Percentiles rank a stretch among this genome's conserved stretches.
Evolutionary conservation across 768 basidiomycete species (phyloP).

Genomic region (Russula abietina): DNA sequence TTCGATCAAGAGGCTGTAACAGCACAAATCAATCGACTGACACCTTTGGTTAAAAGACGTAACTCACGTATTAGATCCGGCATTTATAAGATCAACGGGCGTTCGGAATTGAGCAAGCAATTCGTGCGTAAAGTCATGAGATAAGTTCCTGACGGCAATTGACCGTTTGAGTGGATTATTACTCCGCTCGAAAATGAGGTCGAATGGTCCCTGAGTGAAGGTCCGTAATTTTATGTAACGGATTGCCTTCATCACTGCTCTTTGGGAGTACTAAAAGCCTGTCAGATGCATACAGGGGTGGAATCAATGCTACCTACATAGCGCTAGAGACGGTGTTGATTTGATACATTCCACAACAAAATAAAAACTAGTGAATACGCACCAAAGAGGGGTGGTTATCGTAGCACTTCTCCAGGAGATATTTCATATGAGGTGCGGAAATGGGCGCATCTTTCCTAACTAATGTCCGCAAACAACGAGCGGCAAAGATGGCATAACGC

Average conservation of each 20-base stretch:
- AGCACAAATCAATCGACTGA: conserved; percentile 1
- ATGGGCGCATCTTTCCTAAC: conserved; percentile 58
- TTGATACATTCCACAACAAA: conserved; percentile 1
- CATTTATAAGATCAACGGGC: conserved; percentile 39
- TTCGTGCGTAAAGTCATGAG: conserved; percentile 46
- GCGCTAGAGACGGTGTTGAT: conserved; percentile 36
- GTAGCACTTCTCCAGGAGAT: conserved; percentile 52
- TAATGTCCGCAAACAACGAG: conserved; percentile 60
- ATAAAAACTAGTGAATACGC: conserved; percentile 29
- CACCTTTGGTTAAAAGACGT: neutral
- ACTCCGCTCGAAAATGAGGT: conserved; percentile 55
- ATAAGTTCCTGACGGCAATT: conserved; percentile 43
- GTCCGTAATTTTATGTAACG: conserved; percentile 81
- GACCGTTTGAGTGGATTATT: conserved; percentile 60
- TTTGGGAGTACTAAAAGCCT: conserved; percentile 52
- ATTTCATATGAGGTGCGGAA: conserved; percentile 44
- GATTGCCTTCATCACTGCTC: conserved; percentile 70
- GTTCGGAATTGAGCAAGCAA: conserved; percentile 52
- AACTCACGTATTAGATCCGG: conserved; percentile 43
- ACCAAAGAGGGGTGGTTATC: conserved; percentile 66
- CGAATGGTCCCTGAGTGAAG: conserved; percentile 47
- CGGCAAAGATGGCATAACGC: conserved; percentile 69
- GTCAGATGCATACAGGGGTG: neutral
- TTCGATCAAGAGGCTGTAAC: conserved; percentile 47
- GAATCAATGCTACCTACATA: conserved; percentile 41